These are phyloP conservation scores for Fusarium tupiense DNA, from an alignment of 2,329 filamentous ascomycete species.

Conservation along the genomic window DNA sequence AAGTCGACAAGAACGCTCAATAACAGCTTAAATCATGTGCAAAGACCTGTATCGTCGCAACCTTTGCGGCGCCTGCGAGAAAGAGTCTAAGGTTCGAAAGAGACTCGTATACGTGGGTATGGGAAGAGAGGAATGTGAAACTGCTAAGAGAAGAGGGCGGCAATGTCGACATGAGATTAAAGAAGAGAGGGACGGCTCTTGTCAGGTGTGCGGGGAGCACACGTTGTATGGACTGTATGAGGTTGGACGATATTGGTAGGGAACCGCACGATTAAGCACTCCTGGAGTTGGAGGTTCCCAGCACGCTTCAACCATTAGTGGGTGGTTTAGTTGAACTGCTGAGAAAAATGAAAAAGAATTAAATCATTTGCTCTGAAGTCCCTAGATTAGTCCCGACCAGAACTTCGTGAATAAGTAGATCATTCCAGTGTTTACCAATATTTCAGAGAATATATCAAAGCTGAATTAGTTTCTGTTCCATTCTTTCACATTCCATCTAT, in stretches of 20 bases:
- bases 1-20: rapidly evolving
- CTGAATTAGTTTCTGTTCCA: rapidly evolving
- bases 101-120: rapidly evolving
- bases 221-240: not conserved
- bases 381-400: rapidly evolving
- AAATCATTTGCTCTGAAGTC: rapidly evolving
- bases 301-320: too few species aligned
- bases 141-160: not conserved
- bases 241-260: not conserved
- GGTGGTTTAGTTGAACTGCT: not conserved
- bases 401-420: not conserved
- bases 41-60: not conserved
- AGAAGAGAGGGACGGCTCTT: not conserved
- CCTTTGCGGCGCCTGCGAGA: not conserved
- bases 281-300: too few species aligned
- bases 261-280: rapidly evolving
- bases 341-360: not conserved
- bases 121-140: not conserved
- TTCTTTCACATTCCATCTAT: rapidly evolving
- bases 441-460: rapidly evolving
- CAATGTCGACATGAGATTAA: not conserved
- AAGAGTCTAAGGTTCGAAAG: not conserved
- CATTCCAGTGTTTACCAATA: rapidly evolving
- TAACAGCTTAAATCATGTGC: not conserved
- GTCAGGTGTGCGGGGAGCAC: not conserved